Base-by-base conservation (phyloP, 208 protist species). In the Leishmania gerbilli region DNA sequence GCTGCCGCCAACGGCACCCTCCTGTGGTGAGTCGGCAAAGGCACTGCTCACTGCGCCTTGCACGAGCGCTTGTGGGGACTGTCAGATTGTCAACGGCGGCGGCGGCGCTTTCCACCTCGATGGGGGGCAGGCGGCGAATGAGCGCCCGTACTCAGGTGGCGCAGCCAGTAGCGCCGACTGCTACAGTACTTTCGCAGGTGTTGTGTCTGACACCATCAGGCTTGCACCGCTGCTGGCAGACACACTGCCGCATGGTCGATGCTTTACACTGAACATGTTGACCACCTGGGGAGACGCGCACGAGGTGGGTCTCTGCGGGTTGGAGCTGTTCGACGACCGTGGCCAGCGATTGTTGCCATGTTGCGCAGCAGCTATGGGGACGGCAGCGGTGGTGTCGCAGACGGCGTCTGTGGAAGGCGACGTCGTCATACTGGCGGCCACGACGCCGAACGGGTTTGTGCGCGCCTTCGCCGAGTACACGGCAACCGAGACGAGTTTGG, bases 251-350 rank as follows among this genome's bases (percentile, higher is more conserved):
- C 65, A 60, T n/a, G 92, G 93, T 7, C 77, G 91, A 45, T 88
- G 77, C 47, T 62, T 98, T 27, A 68, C 84, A 64, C 34, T 98
- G 34, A 96, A 94, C 72, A 78, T 98, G 49, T 80, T 94, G 31
- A 88, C 86, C 47, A 98, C 90, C 42, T 98, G 96, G 96, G 97
- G 96, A 7, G 97, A 98, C 78, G 58, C 71, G 34, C 64, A 97
- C 78, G 98, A 97, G 82, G 80, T 98, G n/a, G 97, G 97, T 9
- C 76, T 99, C 27, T 92, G 88, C 69, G 96, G 95, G 2, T 86
- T 99, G 49, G 96, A 98, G 83, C 51, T 99, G n/a, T 98, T 96
- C 82, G 90, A 98, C 81, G 77, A 84, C 51, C 72, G 79, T 27
- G 95, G 95, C 15, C 79, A 89, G 5, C 90, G 84, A 31, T 78